Evolutionary conservation across 805 yeast species (phyloP), one percentile per base, ranked within the genome.

Genomic region (Myxozyma udenii): DNA sequence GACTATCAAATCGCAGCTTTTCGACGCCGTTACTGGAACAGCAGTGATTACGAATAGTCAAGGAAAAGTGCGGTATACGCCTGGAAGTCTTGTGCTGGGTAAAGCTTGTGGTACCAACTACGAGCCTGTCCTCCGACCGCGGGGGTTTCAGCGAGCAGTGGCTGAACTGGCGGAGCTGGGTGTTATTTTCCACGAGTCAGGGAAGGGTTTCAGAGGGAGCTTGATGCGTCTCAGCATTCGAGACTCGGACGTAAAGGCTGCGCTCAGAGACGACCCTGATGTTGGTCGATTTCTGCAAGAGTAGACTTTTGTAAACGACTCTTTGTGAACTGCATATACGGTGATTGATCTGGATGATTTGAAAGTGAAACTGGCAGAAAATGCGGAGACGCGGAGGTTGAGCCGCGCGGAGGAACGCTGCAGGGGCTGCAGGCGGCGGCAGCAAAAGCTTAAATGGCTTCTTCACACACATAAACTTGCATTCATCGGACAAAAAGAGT

Each of bases 141-240:
- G 74, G 23, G 83, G 86, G 3, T 78, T 86, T 60, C 77, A 77
- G 33, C 78, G 72, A 47, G 74, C 87, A 0, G 62, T 89, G 5
- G 74, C 75, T 42, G 95, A 88, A 61, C 71, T 91, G 49, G 79
- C 80, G 12, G 96, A 89, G 50, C 80, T 83, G 40, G 98, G 97
- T 0, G 71, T 91, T 4, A 56, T 93, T 1, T 71, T 80, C 2
- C 84, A 80, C 61, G 95, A 87, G 63, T 78, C 78, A 42, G 71
- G 78, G 51, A 77, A 76, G 44, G 83, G 88, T 24, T 95, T 87
- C 62, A 74, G 96, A 45, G 70, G 78, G 49, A 75, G 83, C 22
- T 68, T 81, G 50, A 70, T 91, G 0, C 78, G 85, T 46, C 70
- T 93, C 53, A 80, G 79, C 58, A 72, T 87, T 0, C 79, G 90